Conservation (phyloP, 139 green algal genomes). For the Tetradesmus obliquus region DNA sequence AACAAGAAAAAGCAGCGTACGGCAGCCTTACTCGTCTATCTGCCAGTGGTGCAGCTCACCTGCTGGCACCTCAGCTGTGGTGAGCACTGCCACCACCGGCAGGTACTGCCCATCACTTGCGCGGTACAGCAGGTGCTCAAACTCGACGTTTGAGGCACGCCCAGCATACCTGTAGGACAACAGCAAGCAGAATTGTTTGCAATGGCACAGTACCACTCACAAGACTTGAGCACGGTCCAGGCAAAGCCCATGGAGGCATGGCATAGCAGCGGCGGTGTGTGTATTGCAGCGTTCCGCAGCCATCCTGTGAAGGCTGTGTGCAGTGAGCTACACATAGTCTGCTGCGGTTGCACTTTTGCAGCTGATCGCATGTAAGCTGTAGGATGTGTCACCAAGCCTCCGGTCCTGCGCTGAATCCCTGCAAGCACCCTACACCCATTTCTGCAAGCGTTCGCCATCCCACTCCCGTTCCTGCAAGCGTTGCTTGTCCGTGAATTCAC, state of each 20-base stretch:
- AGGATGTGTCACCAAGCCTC: too few species aligned
- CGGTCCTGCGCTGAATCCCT: background rate
- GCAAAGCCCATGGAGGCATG: too few species aligned
- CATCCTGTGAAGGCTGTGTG: too few species aligned
- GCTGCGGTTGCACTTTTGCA: too few species aligned
- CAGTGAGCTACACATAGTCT: too few species aligned
- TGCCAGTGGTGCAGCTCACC: background rate
- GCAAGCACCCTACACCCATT: background rate
- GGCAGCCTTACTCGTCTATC: too few species aligned
- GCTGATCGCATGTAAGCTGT: too few species aligned
- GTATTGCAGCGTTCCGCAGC: too few species aligned
- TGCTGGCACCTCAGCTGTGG: background rate
- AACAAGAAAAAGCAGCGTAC: background rate
- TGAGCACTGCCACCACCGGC: background rate
- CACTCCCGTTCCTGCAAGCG: background rate
- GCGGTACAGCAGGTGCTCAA: constrained; percentile 5
- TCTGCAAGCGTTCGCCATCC: background rate
- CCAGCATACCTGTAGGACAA: background rate
- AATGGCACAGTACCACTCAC: too few species aligned
- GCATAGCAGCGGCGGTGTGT: too few species aligned
- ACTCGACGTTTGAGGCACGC: background rate
- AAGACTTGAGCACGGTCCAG: too few species aligned
- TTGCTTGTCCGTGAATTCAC: background rate
- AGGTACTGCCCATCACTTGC: background rate
- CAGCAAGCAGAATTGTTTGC: background rate